Evolutionary conservation across 2,329 filamentous ascomycete genomes (phyloP).

Genomic region (Exophiala phaeomuriformis): DNA sequence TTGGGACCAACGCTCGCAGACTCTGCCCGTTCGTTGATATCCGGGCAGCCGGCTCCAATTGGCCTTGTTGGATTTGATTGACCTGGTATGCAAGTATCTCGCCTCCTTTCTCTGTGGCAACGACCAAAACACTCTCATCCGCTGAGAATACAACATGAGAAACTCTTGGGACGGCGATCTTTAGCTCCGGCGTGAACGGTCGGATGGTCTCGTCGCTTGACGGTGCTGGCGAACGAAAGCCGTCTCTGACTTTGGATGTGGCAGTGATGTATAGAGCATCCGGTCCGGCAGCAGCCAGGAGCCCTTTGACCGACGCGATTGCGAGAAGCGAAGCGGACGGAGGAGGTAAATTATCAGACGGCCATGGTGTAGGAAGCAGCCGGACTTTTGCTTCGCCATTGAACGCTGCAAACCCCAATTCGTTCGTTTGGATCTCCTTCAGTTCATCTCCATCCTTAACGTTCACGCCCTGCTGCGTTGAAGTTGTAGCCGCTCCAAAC

Average conservation of each 20-base stretch:
- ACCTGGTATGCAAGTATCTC: slow-evolving; percentile 80
- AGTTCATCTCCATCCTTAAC: slow-evolving; percentile 55
- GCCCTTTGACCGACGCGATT: slow-evolving; percentile 68
- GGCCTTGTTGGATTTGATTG: slow-evolving; percentile 57
- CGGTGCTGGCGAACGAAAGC: slow-evolving; percentile 48
- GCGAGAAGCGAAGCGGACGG: slow-evolving; percentile 75
- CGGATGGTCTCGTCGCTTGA: slow-evolving; percentile 46
- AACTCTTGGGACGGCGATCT: slow-evolving; percentile 65
- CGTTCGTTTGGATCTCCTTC: slow-evolving; percentile 74
- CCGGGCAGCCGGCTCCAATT: slow-evolving; percentile 63
- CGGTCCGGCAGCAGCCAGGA: slow-evolving; percentile 82
- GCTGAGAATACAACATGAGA: slow-evolving; percentile 86
- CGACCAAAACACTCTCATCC: slow-evolving; percentile 76
- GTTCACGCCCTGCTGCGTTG: slow-evolving; percentile 33
- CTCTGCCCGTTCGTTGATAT: slow-evolving; percentile 67
- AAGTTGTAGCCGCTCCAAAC: slow-evolving; percentile 35
- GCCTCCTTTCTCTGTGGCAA: slow-evolving; percentile 73
- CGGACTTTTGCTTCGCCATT: slow-evolving; percentile 63
- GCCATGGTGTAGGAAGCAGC: slow-evolving; percentile 70
- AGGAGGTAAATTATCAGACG: slow-evolving; percentile 58
- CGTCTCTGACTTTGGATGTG: slow-evolving; percentile 69
- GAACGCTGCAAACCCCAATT: slow-evolving; percentile 72
- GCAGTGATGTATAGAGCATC: slow-evolving; percentile 67
- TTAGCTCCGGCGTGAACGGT: slow-evolving; percentile 64
- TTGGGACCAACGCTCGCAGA: slow-evolving; percentile 66